These are phyloP conservation scores for Thelonectria rubi DNA, from an alignment of 2,329 filamentous ascomycete genomes.

Conservation along the genomic window DNA sequence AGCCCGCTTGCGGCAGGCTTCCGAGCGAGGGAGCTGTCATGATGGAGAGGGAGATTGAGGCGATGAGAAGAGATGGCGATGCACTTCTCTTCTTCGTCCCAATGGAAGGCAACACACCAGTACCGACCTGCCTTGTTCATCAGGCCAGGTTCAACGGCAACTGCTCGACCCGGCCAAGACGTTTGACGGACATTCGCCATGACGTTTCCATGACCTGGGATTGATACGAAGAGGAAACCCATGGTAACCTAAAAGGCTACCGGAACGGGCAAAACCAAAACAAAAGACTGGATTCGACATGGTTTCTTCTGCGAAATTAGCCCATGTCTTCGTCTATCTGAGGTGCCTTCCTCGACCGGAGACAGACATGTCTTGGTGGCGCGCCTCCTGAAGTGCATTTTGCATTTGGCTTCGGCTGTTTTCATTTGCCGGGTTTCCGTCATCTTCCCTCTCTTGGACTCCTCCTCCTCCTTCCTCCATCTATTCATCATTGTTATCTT, in stretches of 20 bases:
- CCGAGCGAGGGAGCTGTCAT: slow-evolving; percentile 4
- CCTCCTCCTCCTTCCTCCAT: background rate
- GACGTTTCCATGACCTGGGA: background rate
- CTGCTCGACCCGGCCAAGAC: background rate
- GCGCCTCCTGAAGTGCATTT: too few relatives aligned
- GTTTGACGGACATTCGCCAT: background rate
- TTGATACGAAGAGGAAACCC: background rate
- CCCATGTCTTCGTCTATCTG: too few relatives aligned
- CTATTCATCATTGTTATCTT: background rate
- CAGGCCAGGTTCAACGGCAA: too few relatives aligned
- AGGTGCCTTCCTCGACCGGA: too few relatives aligned
- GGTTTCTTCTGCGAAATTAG: background rate
- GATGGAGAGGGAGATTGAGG: background rate
- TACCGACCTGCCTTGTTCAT: too few relatives aligned
- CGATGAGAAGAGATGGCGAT: background rate
- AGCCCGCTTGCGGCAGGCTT: slow-evolving; percentile 3
- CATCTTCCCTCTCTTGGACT: background rate
- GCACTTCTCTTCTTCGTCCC: too few relatives aligned
- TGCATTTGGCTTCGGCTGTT: too few relatives aligned
- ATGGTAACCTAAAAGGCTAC: background rate
- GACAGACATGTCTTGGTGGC: too few relatives aligned
- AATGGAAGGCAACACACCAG: too few relatives aligned
- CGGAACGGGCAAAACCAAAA: background rate
- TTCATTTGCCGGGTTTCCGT: too few relatives aligned
- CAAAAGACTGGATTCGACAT: background rate